Evolutionary conservation across 2,329 filamentous ascomycete species (phyloP), one percentile per base, ranked within the genome.

Genomic region (Hymenotorrendiella dingleyae): DNA sequence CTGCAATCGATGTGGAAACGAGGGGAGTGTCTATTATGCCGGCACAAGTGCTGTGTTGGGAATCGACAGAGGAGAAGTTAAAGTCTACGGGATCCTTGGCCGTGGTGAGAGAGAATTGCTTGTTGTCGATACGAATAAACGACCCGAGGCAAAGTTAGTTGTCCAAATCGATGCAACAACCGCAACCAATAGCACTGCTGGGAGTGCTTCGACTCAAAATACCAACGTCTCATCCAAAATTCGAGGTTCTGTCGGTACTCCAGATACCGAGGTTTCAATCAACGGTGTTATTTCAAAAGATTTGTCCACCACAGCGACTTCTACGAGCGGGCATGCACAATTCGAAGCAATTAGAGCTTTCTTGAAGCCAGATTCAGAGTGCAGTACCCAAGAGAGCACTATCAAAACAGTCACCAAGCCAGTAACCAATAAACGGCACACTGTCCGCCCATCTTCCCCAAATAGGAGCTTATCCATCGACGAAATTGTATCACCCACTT

Each of bases 1-100:
- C 49, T 79, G 77, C 36, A 91, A 93, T 58, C 71, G 86, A 3
- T 75, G 73, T 23, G 86, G 86, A 0, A 69, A 67, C 1, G 86
- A 91, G 52, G 75, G 69, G 4, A 72, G 79, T 0, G 80, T 72
- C 0, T 71, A 77, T 0, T 93, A 87, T 62, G 81, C 85, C 0
- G 86, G 86, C 0, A 88, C 82, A 0, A 88, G 82, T 47, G 74
- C 80, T 0, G 81, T 90, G 0, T 62, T 91, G 23, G 78, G 80
- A 4, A 75, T 91, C 22, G 68, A 76, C 8, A 63, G 69, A 4
- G 84, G 83, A 0, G 76, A 80, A 32, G 79, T 88, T 8, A 78
- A 65, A 36, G 71, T 90, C 0, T 87, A 83, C 42, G 84, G 84
- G 0, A 65, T 86, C 0, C 65, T 88, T 3, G 84, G 84, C 0